Evolutionary conservation across 805 yeast genomes (phyloP).

Genomic region (Millerozyma miso): DNA sequence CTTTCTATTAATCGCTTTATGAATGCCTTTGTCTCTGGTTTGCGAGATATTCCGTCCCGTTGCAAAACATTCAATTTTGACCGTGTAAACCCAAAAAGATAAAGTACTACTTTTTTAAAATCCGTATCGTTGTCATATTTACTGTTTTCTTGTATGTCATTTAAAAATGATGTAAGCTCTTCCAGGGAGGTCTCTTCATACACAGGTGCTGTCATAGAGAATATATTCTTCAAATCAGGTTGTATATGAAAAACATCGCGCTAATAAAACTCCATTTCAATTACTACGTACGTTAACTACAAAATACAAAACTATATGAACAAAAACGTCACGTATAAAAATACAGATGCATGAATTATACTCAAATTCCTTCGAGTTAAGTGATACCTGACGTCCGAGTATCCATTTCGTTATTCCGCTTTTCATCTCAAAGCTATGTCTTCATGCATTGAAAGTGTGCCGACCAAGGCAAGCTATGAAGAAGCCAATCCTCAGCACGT

Average conservation of each 20-base stretch:
- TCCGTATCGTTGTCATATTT: constrained; percentile 28
- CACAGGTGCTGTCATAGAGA: constrained; percentile 1
- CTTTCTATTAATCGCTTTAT: constrained; percentile 18
- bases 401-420: neutral
- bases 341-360: neutral
- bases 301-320: neutral
- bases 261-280: neutral
- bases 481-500: too few relatives aligned
- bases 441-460: neutral
- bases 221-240: neutral
- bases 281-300: neutral
- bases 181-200: constrained; percentile 17
- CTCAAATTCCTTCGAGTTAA: too few relatives aligned
- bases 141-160: constrained; percentile 31
- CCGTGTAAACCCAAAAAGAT: constrained; percentile 29
- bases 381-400: too few relatives aligned
- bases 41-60: neutral
- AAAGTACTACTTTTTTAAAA: constrained; percentile 30
- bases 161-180: constrained; percentile 29
- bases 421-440: neutral
- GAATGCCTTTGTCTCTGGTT: constrained; percentile 1
- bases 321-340: neutral
- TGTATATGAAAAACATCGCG: neutral
- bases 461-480: too few relatives aligned
- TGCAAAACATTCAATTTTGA: constrained; percentile 14